Conservation (phyloP, 1,284 basidiomycete genomes). For the Erythrobasidium hasegawianum region DNA sequence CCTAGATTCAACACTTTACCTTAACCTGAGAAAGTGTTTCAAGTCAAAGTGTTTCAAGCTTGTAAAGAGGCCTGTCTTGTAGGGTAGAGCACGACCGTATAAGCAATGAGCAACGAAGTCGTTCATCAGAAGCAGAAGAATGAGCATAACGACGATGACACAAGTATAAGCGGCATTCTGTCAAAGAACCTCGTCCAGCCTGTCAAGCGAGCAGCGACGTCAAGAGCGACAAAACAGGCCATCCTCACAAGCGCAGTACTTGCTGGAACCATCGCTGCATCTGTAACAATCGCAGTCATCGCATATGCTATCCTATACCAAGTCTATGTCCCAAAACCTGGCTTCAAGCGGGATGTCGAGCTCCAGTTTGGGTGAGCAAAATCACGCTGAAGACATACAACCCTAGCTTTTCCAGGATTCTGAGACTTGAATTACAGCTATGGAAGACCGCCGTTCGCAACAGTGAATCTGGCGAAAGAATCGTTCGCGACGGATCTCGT, state of each 20-base stretch:
- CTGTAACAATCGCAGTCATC: slow-evolving; percentile 12
- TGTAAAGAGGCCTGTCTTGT: no score
- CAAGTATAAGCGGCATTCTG: no score
- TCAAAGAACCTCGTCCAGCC: slow-evolving; percentile 1
- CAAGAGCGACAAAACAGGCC: slow-evolving; percentile 15
- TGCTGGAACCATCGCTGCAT: slow-evolving; percentile 13
- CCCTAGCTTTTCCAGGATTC: no score
- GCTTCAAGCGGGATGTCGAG: slow-evolving; percentile 25
- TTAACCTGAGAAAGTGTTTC: no score
- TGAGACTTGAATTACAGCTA: background rate
- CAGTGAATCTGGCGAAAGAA: slow-evolving; percentile 35
- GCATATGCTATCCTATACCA: slow-evolving; percentile 33
- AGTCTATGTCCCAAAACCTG: slow-evolving; percentile 23
- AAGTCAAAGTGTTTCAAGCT: no score
- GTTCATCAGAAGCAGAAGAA: no score
- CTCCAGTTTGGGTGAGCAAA: slow-evolving; percentile 35
- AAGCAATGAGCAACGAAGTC: no score
- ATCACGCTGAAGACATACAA: no score
- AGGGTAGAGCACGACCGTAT: no score
- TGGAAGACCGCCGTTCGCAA: slow-evolving; percentile 33
- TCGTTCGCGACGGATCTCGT: slow-evolving; percentile 17
- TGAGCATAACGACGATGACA: no score
- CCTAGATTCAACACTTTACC: no score
- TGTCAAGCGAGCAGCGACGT: slow-evolving; percentile 7
- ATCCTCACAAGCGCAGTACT: slow-evolving; percentile 18